These are phyloP conservation scores for Syncephalis fuscata DNA, from an alignment of 371 early-diverging fungal species.

Conservation along the genomic window DNA sequence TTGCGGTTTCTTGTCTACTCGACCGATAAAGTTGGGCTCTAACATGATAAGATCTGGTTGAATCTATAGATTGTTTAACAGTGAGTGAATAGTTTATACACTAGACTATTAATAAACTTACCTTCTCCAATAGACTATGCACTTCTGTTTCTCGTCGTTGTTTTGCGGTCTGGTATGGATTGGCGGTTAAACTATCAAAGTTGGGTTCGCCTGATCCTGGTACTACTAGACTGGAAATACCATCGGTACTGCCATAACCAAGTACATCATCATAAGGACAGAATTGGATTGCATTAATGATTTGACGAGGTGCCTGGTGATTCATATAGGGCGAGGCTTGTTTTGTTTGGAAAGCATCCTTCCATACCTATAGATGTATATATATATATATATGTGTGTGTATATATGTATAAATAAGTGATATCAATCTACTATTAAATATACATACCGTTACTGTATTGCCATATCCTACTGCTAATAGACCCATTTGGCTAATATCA, in stretches of 20 bases:
- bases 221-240: slow-evolving; percentile 71
- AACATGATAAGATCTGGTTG: slow-evolving; percentile 82
- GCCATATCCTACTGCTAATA: slow-evolving; percentile 71
- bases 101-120: too few species aligned
- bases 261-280: slow-evolving; percentile 97
- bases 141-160: slow-evolving; percentile 92
- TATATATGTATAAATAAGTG: background rate
- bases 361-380: slow-evolving; percentile 53
- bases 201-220: slow-evolving; percentile 96
- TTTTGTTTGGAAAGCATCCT: slow-evolving; percentile 61
- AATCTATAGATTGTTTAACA: too few species aligned
- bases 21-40: slow-evolving; percentile 59
- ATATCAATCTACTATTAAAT: background rate
- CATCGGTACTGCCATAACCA: slow-evolving; percentile 72
- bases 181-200: slow-evolving; percentile 88
- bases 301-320: slow-evolving; percentile 43
- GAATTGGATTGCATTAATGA: slow-evolving; percentile 49
- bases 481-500: slow-evolving; percentile 71
- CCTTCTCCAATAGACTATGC: slow-evolving; percentile 79
- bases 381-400: too few species aligned
- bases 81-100: background rate
- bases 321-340: slow-evolving; percentile 79
- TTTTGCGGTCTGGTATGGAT: slow-evolving; percentile 85
- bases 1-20: slow-evolving; percentile 30
- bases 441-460: slow-evolving; percentile 46